Percentiles rank a stretch among this genome's conserved stretches.
Conservation (phyloP, 352 stramenopile species). For the Detonula confervacea region DNA sequence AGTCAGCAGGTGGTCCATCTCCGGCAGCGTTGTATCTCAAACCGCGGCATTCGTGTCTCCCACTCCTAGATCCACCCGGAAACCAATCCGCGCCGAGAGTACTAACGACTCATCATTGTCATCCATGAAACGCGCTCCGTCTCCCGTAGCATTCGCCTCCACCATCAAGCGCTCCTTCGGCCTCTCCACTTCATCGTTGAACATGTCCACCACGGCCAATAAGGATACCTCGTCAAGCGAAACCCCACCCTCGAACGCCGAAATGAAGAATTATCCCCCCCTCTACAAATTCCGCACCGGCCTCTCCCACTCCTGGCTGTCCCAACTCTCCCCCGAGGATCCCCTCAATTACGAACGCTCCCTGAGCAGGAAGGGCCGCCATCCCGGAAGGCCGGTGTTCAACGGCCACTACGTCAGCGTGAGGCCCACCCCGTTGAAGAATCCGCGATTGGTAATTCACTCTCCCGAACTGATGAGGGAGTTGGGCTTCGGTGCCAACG, state of each 20-base stretch:
- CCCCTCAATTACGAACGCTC: slow-evolving; percentile 67
- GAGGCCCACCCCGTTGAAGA: slow-evolving; percentile 62
- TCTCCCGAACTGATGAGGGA: slow-evolving; percentile 55
- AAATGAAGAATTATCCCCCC: neutral
- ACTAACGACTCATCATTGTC: neutral
- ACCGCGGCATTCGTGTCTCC: neutral
- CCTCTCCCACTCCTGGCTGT: slow-evolving; percentile 62
- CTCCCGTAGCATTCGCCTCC: neutral
- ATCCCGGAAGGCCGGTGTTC: slow-evolving; percentile 58
- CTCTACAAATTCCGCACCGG: slow-evolving; percentile 31
- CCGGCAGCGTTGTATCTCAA: too few species aligned
- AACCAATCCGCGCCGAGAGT: neutral
- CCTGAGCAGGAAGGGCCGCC: slow-evolving; percentile 16
- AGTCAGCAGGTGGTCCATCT: neutral
- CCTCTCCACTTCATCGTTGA: neutral
- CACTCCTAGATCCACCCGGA: neutral
- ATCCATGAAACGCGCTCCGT: neutral
- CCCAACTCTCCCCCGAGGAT: slow-evolving; percentile 65
- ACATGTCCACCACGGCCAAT: neutral
- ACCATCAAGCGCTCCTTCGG: neutral
- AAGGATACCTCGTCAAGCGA: too few species aligned
- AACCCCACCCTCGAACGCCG: neutral
- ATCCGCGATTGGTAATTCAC: slow-evolving; percentile 67
- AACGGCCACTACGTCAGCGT: slow-evolving; percentile 83
- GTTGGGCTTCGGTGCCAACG: slow-evolving; percentile 46